These are phyloP conservation scores for Tillandsia leiboldiana DNA, from an alignment of 176 grass and related monocot species.

Conservation along the genomic window DNA sequence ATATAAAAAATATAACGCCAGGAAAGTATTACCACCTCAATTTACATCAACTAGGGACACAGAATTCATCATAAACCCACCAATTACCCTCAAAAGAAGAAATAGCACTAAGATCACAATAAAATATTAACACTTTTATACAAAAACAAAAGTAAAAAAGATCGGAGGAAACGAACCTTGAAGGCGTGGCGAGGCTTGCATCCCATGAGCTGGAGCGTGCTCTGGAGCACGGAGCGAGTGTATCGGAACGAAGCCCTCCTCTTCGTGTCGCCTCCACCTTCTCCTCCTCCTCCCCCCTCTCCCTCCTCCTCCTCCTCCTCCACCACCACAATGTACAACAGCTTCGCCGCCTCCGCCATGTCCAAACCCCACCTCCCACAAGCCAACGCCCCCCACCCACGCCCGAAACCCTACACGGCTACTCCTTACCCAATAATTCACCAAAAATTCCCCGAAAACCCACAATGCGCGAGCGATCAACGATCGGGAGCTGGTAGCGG, in stretches of 20 bases:
- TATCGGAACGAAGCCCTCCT: conserved; percentile 63
- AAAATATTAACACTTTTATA: background rate
- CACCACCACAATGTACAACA: conserved; percentile 75
- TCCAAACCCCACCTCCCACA: background rate
- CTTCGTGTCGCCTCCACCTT: background rate
- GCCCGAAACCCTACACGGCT: too few species aligned
- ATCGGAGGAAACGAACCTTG: conserved; percentile 36
- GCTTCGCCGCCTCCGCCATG: conserved; percentile 41
- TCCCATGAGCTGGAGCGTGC: conserved; percentile 85
- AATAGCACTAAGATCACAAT: background rate
- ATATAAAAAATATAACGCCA: too few species aligned
- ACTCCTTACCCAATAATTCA: too few species aligned
- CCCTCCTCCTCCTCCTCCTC: conserved; percentile 28
- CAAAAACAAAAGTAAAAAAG: background rate
- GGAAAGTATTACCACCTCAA: too few species aligned
- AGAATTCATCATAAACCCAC: background rate
- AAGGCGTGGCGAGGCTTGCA: conserved; percentile 86
- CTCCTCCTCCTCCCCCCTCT: background rate
- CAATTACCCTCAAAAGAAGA: too few species aligned
- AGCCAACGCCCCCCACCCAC: too few species aligned
- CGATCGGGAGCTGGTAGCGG: too few species aligned
- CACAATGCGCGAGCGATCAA: too few species aligned
- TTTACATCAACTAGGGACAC: background rate
- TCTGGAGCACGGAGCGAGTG: conserved; percentile 74
- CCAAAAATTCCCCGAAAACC: too few species aligned